Base-by-base conservation (phyloP, 176 grass and related monocot species). In the Oropetium thomaeum region DNA sequence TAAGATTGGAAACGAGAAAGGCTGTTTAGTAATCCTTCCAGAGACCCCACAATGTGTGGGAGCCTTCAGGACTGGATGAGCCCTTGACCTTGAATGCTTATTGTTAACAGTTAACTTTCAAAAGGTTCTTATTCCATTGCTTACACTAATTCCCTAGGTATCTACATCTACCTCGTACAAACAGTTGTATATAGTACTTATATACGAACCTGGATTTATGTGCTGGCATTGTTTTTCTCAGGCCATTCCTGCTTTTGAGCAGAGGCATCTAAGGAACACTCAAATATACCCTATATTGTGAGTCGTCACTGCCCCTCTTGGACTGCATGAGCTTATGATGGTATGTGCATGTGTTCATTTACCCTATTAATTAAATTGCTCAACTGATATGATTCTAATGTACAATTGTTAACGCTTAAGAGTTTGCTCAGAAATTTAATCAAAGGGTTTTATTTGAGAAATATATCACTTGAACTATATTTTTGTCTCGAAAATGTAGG, bases 291-390 rank as follows among this genome's bases (percentile, higher is more conserved):
- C 2, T 98, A 88, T 49, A 60, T 98, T 53, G 76, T n/a, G n/a
- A n/a, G n/a, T n/a, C n/a, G n/a, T 94, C 70, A 94, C 87, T 77
- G 95, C 89, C 63, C 91, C 89, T 73, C 89, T 98, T 81, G 95
- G 95, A 57, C 82, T 98, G 42, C 91, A 94, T 77, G 95, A 88
- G 64, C 95, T 98, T 93, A 78, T 98, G 76, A 89, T 94, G 88
- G 95, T 98, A 88, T 67, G 81, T 30, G 52, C 59, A n/a, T n/a
- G n/a, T n/a, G n/a, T n/a, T 88, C 53, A 63, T 47, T 54, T 54
- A 81, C 48, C 32, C 28, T 65, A 64, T 32, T 74, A 58, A 2
- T 28, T 27, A 26, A 49, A 12, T 14, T 65, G 41, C 26, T 27
- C 8, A 51, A 54, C 35, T 26, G 1, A n/a, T n/a, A n/a, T n/a